These are phyloP conservation scores for Backusella luteola DNA, from an alignment of 192 early-diverging fungal species.

Conservation along the genomic window DNA sequence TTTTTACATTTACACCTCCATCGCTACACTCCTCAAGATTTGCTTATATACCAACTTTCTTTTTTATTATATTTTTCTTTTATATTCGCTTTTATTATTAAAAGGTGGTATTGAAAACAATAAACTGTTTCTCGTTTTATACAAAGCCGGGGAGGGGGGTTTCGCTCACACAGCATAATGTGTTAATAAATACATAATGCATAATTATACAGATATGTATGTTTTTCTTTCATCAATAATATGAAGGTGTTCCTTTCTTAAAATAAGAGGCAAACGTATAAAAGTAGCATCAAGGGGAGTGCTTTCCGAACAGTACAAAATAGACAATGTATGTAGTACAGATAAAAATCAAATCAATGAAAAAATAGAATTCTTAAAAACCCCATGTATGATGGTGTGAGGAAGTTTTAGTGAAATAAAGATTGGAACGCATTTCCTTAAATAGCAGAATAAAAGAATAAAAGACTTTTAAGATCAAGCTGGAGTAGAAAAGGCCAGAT, in stretches of 20 bases:
- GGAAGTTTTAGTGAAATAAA: too few species aligned
- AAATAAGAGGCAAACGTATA: background rate
- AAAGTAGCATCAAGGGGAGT: background rate
- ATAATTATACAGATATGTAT: background rate
- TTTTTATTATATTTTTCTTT: too few species aligned
- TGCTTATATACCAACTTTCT: too few species aligned
- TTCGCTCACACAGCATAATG: background rate
- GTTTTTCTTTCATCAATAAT: too few species aligned
- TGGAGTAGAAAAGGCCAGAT: too few species aligned
- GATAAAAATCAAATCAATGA: background rate
- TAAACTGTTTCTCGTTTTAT: background rate
- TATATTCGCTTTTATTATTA: background rate
- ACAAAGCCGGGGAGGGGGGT: background rate
- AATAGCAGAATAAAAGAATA: too few species aligned
- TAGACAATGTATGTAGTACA: background rate
- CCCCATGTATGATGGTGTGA: background rate
- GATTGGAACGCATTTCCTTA: too few species aligned
- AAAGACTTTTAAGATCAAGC: too few species aligned
- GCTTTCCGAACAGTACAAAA: background rate
- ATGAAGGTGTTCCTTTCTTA: too few species aligned
- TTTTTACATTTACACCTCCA: too few species aligned
- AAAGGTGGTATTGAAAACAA: background rate
- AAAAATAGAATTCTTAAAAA: background rate
- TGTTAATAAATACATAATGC: background rate
- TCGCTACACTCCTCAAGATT: too few species aligned